Conservation (phyloP, 768 basidiomycete genomes). For the Ephemerocybe angulata region DNA sequence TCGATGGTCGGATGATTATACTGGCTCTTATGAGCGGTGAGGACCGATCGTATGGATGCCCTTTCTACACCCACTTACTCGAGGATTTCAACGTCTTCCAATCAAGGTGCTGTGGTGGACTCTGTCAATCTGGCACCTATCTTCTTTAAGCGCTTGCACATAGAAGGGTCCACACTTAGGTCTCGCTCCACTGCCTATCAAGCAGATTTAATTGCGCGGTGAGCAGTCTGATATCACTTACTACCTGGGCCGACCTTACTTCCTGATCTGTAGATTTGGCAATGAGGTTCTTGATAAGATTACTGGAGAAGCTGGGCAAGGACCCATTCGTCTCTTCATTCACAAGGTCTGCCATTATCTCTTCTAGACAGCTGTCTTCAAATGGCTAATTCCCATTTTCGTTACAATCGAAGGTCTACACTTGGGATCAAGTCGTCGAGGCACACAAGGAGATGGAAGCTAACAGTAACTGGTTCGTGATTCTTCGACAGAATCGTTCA, state of each 20-base stretch:
- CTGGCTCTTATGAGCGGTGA: slow-evolving; percentile 65
- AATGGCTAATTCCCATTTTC: slow-evolving; percentile 5
- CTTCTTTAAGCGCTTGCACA: slow-evolving; percentile 78
- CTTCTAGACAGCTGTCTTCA: not conserved
- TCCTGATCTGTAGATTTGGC: slow-evolving; percentile 42
- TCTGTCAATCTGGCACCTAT: slow-evolving; percentile 60
- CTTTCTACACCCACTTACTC: slow-evolving; percentile 13
- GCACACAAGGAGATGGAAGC: slow-evolving; percentile 85
- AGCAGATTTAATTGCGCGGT: slow-evolving; percentile 62
- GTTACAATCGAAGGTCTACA: slow-evolving; percentile 54
- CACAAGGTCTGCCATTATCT: slow-evolving; percentile 53
- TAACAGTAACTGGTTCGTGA: slow-evolving; percentile 42
- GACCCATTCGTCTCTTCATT: slow-evolving; percentile 68
- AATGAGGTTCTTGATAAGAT: slow-evolving; percentile 54
- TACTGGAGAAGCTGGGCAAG: slow-evolving; percentile 51
- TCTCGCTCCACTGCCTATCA: slow-evolving; percentile 76
- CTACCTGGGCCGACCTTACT: slow-evolving; percentile 2
- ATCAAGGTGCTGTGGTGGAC: slow-evolving; percentile 48
- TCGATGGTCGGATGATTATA: slow-evolving; percentile 74
- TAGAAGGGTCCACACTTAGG: slow-evolving; percentile 86
- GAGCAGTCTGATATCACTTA: slow-evolving; percentile 10
- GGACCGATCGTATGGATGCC: not conserved
- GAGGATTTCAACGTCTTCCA: slow-evolving; percentile 6
- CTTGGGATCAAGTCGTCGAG: slow-evolving; percentile 73
- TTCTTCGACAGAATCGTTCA: slow-evolving; percentile 3